A percentile compares a stretch with the other conserved stretches of the same genome.
Evolutionary conservation across 306 rosid genomes (phyloP).

Genomic region (Castanospermum australe): DNA sequence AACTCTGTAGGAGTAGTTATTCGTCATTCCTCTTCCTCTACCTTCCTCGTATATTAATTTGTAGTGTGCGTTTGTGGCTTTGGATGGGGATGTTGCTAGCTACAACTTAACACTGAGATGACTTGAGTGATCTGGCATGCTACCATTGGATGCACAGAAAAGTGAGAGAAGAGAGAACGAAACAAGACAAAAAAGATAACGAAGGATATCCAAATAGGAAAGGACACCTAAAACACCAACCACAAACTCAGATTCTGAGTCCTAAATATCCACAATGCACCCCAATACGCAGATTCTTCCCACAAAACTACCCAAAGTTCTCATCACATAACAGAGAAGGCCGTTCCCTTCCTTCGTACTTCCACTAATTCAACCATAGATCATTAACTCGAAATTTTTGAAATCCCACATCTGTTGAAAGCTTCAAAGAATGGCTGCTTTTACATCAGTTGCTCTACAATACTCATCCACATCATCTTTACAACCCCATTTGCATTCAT

Average conservation of each 20-base stretch:
- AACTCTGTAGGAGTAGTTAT: no score
- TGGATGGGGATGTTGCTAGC: no score
- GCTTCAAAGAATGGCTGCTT: constrained; percentile 53
- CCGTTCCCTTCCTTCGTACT: constrained; percentile 15
- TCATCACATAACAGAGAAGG: constrained; percentile 1
- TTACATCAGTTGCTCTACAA: constrained; percentile 53
- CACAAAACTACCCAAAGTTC: not conserved
- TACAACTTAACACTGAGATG: no score
- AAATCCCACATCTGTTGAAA: constrained; percentile 17
- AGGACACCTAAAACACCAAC: constrained; percentile 37
- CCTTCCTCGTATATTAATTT: no score
- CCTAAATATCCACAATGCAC: constrained; percentile 43
- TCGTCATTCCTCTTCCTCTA: no score
- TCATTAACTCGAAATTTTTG: not conserved
- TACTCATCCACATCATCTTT: constrained; percentile 56
- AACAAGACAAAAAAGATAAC: constrained; percentile 27
- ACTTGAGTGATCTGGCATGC: not conserved
- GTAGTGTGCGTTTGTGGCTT: no score
- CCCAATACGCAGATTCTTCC: constrained; percentile 10
- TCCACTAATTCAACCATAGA: constrained; percentile 22
- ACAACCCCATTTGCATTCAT: constrained; percentile 36
- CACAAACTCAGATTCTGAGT: constrained; percentile 72
- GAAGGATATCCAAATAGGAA: constrained; percentile 42
- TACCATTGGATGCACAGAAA: not conserved
- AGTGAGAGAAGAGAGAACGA: not conserved